A percentile compares a stretch with the other conserved stretches of the same genome.
Evolutionary conservation across 176 grass and related monocot genomes (phyloP).

Genomic region (Juncus effusus): DNA sequence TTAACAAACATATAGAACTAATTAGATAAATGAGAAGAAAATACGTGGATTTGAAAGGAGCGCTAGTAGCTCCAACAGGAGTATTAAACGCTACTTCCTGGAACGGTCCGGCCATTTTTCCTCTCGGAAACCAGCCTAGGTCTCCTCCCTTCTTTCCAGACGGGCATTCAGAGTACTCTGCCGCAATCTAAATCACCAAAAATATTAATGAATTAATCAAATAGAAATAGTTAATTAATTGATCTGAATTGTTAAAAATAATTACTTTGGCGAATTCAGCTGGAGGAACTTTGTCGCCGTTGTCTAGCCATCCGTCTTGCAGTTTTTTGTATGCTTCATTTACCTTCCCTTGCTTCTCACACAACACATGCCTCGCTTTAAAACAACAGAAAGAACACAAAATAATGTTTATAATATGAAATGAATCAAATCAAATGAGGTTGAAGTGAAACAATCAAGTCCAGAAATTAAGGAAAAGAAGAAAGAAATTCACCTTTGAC

Average conservation of each 20-base stretch:
- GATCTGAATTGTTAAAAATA: neutral
- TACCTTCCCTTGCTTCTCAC: constrained; percentile 97
- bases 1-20: neutral
- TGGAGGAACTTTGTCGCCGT: constrained; percentile 88
- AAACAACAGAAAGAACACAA: constrained; percentile 18
- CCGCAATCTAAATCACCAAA: constrained; percentile 43
- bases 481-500: constrained; percentile 60
- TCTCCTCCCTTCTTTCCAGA: constrained; percentile 98
- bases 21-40: neutral
- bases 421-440: neutral
- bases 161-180: constrained; percentile 89
- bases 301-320: constrained; percentile 86
- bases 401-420: neutral
- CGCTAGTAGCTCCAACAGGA: constrained; percentile 65
- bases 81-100: constrained; percentile 94
- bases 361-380: constrained; percentile 76
- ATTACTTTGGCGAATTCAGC: constrained; percentile 92
- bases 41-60: constrained; percentile 95
- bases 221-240: neutral
- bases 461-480: neutral
- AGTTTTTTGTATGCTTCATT: constrained; percentile 98
- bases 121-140: constrained; percentile 92
- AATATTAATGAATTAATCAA: neutral
- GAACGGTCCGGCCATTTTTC: constrained; percentile 98
- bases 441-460: neutral